Evolutionary conservation across 1,139 yeast genomes (phyloP).

Genomic region (Blastobotrys petasosporus): DNA sequence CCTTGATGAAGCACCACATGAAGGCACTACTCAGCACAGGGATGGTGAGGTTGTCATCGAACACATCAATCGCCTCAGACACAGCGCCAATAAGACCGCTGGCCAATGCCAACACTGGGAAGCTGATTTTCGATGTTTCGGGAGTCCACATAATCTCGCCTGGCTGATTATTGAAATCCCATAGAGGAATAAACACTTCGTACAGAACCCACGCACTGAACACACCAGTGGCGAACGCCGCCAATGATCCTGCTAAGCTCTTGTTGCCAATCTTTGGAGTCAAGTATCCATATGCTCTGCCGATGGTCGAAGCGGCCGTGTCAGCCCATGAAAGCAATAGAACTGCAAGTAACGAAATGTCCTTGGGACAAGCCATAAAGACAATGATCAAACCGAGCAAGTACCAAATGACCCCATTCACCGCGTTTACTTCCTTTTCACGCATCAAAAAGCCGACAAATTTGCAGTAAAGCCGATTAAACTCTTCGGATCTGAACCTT

Average conservation of each 20-base stretch:
- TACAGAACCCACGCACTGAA: constrained; percentile 60
- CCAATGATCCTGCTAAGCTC: constrained; percentile 82
- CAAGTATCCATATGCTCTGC: constrained; percentile 73
- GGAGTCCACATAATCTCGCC: constrained; percentile 61
- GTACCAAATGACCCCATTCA: constrained; percentile 85
- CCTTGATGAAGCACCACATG: constrained; percentile 33
- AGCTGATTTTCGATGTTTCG: constrained; percentile 49
- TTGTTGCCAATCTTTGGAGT: constrained; percentile 75
- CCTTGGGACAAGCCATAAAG: constrained; percentile 67
- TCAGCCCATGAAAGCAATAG: constrained; percentile 92
- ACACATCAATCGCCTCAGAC: constrained; percentile 76
- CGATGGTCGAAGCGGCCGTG: constrained; percentile 93
- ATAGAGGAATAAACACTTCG: constrained; percentile 63
- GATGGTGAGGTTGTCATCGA: constrained; percentile 89
- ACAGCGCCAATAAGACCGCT: constrained; percentile 76
- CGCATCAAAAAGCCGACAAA: constrained; percentile 77
- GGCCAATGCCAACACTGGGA: constrained; percentile 50
- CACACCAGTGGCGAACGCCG: constrained; percentile 75
- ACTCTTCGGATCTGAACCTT: constrained; percentile 53
- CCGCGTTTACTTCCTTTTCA: constrained; percentile 59
- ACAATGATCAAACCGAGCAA: constrained; percentile 70
- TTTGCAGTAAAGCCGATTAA: constrained; percentile 61
- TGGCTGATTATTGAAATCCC: constrained; percentile 41
- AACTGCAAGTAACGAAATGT: constrained; percentile 68
- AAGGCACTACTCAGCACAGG: constrained; percentile 76